These are phyloP conservation scores for Coemansia sp. DNA, from an alignment of 192 early-diverging fungal genomes.

Conservation along the genomic window DNA sequence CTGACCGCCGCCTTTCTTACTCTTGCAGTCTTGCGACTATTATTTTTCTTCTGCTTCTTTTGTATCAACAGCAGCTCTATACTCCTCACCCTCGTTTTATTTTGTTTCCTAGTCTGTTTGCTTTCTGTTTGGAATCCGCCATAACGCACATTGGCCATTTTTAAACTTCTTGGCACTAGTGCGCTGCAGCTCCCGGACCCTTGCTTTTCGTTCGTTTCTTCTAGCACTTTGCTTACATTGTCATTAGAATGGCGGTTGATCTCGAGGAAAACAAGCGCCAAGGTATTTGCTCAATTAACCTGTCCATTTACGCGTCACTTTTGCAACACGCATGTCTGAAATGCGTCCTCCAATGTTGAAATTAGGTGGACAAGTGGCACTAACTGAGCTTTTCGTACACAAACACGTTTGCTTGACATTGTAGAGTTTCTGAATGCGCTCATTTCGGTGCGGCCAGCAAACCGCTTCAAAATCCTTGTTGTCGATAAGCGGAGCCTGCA, in stretches of 20 bases:
- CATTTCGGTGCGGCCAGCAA: conserved; percentile 38
- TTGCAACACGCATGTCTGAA: neutral
- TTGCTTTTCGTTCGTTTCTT: conserved; percentile 1
- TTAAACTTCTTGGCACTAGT: neutral
- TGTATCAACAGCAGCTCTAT: conserved; percentile 5
- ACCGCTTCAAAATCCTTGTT: conserved; percentile 54
- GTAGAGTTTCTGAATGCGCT: conserved; percentile 56
- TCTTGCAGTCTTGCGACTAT: neutral
- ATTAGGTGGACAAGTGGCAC: neutral
- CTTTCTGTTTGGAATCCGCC: neutral
- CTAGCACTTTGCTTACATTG: neutral
- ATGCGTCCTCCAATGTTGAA: neutral
- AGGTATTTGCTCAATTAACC: conserved; percentile 12
- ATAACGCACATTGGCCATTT: neutral
- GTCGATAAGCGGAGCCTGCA: conserved; percentile 47
- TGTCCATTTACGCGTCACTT: neutral
- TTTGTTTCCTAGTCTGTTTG: conserved; percentile 2
- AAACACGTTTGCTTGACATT: neutral
- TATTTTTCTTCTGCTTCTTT: neutral
- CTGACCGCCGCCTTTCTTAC: neutral
- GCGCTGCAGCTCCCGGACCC: neutral
- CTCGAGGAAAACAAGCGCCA: conserved; percentile 44
- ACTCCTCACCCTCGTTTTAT: neutral
- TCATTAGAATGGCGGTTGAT: conserved; percentile 33
- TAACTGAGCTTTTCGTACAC: neutral